Percentiles rank a stretch among this genome's conserved stretches.
phyloP scores from a whole-genome alignment of 2,329 filamentous ascomycete species.

The Stachybotrys echinatus region DNA sequence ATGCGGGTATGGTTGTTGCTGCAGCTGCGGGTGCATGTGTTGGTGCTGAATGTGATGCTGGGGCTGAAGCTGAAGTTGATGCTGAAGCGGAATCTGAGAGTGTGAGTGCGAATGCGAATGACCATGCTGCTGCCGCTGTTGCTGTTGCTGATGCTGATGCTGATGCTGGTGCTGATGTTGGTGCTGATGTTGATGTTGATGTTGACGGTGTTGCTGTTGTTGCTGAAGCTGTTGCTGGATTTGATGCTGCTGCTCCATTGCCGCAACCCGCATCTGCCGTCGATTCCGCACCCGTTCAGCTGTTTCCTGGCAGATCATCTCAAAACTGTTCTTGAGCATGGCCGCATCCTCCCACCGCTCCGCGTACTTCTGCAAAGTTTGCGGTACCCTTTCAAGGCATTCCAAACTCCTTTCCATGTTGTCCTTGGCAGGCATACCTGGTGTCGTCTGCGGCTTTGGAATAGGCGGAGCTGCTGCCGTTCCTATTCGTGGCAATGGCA shows the following conservation, averaged over 20 bases:
- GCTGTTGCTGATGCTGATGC: constrained; percentile 13
- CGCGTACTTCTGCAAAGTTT: constrained; percentile 51
- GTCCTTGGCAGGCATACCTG: constrained; percentile 33
- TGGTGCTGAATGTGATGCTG: not conserved
- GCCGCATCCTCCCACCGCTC: constrained; percentile 54
- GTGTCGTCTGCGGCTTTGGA: constrained; percentile 34
- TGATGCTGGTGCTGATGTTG: constrained; percentile 15
- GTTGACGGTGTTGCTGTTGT: constrained; percentile 24
- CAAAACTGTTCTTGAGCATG: constrained; percentile 48
- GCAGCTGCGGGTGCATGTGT: not conserved
- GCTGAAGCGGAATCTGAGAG: constrained; percentile 3
- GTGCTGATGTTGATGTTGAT: constrained; percentile 22
- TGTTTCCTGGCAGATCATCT: constrained; percentile 40
- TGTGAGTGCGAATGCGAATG: constrained; percentile 6
- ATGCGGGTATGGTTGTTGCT: not conserved
- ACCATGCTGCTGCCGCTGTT: constrained; percentile 15
- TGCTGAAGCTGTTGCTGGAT: constrained; percentile 24
- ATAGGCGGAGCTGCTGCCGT: constrained; percentile 48
- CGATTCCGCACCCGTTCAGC: constrained; percentile 36
- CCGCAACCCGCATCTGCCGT: constrained; percentile 23
- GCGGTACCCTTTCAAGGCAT: constrained; percentile 48
- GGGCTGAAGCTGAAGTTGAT: constrained; percentile 18
- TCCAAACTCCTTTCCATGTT: constrained; percentile 51
- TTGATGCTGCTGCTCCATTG: constrained; percentile 27
- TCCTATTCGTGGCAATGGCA: constrained; percentile 39